phyloP scores from a whole-genome alignment of 2,329 filamentous ascomycete species.

The Talaromyces sp. region DNA sequence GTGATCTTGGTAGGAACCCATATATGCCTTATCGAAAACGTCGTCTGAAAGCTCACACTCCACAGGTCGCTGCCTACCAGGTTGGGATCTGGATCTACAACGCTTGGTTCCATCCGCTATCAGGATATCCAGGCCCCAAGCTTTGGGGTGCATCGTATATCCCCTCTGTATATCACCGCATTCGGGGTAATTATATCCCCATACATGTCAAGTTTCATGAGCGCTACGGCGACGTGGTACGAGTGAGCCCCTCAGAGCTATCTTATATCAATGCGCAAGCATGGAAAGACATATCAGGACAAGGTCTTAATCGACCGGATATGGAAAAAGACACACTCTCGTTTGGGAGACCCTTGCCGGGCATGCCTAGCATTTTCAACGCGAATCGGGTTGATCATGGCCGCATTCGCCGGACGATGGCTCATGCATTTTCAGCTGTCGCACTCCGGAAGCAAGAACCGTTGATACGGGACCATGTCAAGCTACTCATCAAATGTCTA shows the following conservation, averaged over 20 bases:
- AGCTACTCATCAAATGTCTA: background rate
- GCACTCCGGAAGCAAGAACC: background rate
- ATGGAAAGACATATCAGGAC: background rate
- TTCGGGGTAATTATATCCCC: background rate
- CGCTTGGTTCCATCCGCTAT: background rate
- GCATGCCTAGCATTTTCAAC: background rate
- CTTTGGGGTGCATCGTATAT: background rate
- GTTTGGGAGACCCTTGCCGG: background rate
- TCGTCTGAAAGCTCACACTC: background rate
- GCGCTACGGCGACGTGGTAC: background rate
- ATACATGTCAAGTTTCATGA: background rate
- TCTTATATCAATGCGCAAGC: background rate
- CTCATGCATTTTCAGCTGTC: conserved; percentile 8
- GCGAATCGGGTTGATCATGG: background rate
- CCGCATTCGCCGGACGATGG: background rate
- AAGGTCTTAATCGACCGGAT: background rate
- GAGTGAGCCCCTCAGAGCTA: background rate
- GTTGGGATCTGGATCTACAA: background rate
- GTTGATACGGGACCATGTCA: background rate
- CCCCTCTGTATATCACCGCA: background rate
- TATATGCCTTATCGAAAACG: background rate
- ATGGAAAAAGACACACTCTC: background rate
- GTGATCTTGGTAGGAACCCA: background rate
- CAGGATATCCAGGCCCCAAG: background rate
- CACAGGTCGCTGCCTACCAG: background rate